These are phyloP conservation scores for Otatea glauca DNA, from an alignment of 176 grass and related monocot genomes.

Conservation along the genomic window DNA sequence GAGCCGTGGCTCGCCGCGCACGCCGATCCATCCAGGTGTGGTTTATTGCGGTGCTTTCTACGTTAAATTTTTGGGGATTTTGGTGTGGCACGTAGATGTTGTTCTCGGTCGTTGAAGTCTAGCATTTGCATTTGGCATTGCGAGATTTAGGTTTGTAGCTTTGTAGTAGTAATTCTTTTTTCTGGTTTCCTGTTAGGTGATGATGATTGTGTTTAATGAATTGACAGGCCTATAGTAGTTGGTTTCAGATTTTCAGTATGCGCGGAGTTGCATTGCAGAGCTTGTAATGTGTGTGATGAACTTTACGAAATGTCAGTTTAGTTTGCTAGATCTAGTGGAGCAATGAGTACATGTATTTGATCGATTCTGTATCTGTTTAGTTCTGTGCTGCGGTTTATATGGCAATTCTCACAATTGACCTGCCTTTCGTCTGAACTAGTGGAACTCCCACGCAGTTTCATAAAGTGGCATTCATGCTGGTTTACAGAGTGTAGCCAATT, in stretches of 20 bases:
- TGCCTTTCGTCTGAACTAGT: background rate
- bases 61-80: background rate
- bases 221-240: background rate
- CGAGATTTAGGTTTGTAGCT: background rate
- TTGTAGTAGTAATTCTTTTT: background rate
- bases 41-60: background rate
- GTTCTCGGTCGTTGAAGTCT: background rate
- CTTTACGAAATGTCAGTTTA: background rate
- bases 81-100: background rate
- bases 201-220: slow-evolving; percentile 5
- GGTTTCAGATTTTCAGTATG: background rate
- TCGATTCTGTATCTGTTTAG: background rate
- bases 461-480: background rate
- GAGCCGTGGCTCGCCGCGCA: slow-evolving; percentile 88
- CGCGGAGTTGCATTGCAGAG: background rate
- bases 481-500: slow-evolving; percentile 5
- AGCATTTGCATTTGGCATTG: background rate
- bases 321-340: slow-evolving; percentile 10
- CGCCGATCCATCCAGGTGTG: slow-evolving; percentile 83
- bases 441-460: background rate
- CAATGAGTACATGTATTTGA: background rate
- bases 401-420: background rate
- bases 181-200: background rate
- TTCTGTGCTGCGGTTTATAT: background rate
- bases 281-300: background rate